Base-by-base conservation (phyloP, 139 green algal genomes). In the Auxenochlorella pyrenoidosa region DNA sequence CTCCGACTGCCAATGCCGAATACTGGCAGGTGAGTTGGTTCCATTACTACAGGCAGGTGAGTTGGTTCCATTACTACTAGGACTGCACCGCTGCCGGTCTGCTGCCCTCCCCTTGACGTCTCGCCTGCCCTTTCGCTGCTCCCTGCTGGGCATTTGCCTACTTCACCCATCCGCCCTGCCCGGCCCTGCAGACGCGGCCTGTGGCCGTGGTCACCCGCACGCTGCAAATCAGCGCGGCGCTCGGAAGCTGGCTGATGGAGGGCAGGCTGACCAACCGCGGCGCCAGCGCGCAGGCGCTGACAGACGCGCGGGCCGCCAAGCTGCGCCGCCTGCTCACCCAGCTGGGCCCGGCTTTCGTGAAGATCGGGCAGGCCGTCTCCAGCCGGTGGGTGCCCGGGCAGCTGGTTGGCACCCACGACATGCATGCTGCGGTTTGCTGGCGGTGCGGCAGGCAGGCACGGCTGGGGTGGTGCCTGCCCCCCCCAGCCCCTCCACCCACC, bases 341-440 rank as follows among this genome's bases (percentile, higher is more conserved):
- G 1, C 91, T 98, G 43, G 96, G 96, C 0, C 95, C 96, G 6
- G 93, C 95, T 0, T 98, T 97, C 76, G 92, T 98, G 32, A 98
- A 98, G 89, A 97, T 98, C 68, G 96, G 95, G 0, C 96, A 95
- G 87, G 92, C 88, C 32, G 32, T 92, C 16, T 77, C 51, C 59
- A 85, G 85, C 76, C 66, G 85, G 76, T 89, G 65, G 38, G 65
- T 26, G 19, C 16, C 36, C 5, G 36, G 70, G 13, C 21, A 8
- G 70, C 36, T 47, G 70, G 70, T 2, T n/a, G 63, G 18, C 19
- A 10, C 47, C 10, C 47, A 6, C 47, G 30, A 32, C 63, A 71
- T 71, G 63, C 63, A 36, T 34, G 63, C 5, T 30, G 24, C 32
- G 1, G 59, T 28, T 34, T 6, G 26, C 1, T 36, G 24, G 36